Base-by-base conservation (phyloP, 768 basidiomycete species). In the Crepidotus variabilis region DNA sequence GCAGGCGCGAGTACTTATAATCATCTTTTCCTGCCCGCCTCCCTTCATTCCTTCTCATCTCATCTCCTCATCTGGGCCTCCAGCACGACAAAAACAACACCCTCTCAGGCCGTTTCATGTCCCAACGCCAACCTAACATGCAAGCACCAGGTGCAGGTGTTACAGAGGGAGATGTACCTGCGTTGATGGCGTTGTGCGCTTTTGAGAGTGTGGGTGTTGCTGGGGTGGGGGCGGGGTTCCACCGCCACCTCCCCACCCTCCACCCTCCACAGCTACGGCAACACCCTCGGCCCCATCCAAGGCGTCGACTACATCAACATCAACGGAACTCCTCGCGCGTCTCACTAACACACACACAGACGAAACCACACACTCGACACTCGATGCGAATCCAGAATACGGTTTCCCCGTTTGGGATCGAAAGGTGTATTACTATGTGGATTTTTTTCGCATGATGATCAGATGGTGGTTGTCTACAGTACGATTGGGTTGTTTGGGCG, bases 221-320 rank as follows among this genome's bases (percentile, higher is more conserved):
- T n/a, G n/a, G n/a, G n/a, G n/a, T n/a, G n/a, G n/a, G n/a, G n/a
- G n/a, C n/a, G n/a, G n/a, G n/a, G n/a, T n/a, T n/a, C n/a, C n/a
- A n/a, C n/a, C n/a, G n/a, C n/a, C n/a, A n/a, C n/a, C n/a, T n/a
- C n/a, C n/a, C n/a, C n/a, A n/a, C n/a, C n/a, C n/a, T n/a, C n/a
- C n/a, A n/a, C n/a, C n/a, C n/a, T n/a, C n/a, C n/a, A n/a, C n/a
- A n/a, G n/a, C n/a, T n/a, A n/a, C n/a, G n/a, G n/a, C n/a, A n/a
- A n/a, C n/a, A n/a, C n/a, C 1, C 74, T 93, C 1, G 91, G 92
- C 1, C 85, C 75, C 4, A 83, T 92, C 6, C 90, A 91, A 66
- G 91, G 92, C 32, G 86, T 94, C 2, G 94, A 93, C 6, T 96
- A 90, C 67, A 76, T 90, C 64, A 94, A 93, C 67, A n/a, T n/a